phyloP scores from a whole-genome alignment of 148 eudicot genomes.

The Chenopodium berlandieri region DNA sequence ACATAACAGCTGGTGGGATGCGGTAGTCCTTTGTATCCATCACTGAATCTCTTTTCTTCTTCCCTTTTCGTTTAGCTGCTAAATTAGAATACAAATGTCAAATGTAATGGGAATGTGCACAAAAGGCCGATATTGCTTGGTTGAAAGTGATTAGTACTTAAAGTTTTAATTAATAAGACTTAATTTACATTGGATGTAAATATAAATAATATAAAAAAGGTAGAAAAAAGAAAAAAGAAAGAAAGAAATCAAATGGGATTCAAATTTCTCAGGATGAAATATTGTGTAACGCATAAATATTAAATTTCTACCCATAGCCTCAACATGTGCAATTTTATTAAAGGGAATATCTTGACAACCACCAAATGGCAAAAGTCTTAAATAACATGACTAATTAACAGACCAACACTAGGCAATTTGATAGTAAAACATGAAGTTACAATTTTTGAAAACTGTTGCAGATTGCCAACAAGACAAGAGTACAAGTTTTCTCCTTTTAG shows the following conservation, averaged over 20 bases:
- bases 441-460: background rate
- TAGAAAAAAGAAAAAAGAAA: too few relatives aligned
- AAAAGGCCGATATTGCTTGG: background rate
- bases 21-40: slow-evolving; percentile 70
- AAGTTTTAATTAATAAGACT: too few relatives aligned
- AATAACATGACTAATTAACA: background rate
- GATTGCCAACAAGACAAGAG: background rate
- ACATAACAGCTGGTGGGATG: slow-evolving; percentile 66
- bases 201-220: too few relatives aligned
- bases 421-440: background rate
- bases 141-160: background rate
- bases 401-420: background rate
- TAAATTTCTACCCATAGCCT: background rate
- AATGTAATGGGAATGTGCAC: background rate
- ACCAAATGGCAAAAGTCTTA: background rate
- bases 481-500: background rate
- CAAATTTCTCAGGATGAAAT: too few relatives aligned
- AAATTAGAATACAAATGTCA: slow-evolving; percentile 16
- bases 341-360: background rate
- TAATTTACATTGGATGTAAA: too few relatives aligned
- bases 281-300: background rate
- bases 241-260: background rate
- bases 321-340: background rate
- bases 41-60: slow-evolving; percentile 73
- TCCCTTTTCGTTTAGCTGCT: slow-evolving; percentile 74